A percentile compares a stretch with the other conserved stretches of the same genome.
Evolutionary conservation across 2,329 filamentous ascomycete genomes (phyloP).

Genomic region (Cladosporium velox): DNA sequence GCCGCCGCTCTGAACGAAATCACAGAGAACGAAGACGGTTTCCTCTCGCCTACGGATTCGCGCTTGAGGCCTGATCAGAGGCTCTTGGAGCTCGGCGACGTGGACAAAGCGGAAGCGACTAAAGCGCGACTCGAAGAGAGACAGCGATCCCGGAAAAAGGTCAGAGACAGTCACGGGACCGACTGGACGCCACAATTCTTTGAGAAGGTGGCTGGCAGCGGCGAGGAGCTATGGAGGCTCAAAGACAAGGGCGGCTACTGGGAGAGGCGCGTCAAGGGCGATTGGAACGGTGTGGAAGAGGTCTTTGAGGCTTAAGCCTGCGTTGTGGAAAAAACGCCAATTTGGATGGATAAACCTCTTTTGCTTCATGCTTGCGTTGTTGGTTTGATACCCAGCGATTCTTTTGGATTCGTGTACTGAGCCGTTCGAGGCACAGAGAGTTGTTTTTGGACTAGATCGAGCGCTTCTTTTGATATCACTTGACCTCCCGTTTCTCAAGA

Average conservation of each 20-base stretch:
- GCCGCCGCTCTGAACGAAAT: slow-evolving; percentile 86
- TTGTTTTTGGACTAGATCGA: neutral
- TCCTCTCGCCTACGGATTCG: slow-evolving; percentile 78
- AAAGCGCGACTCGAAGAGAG: slow-evolving; percentile 85
- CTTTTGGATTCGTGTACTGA: neutral
- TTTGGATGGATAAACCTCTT: neutral
- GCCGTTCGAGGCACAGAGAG: neutral
- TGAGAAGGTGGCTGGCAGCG: slow-evolving; percentile 57
- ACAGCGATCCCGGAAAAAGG: slow-evolving; percentile 72
- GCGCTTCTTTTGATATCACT: neutral
- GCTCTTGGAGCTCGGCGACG: slow-evolving; percentile 75
- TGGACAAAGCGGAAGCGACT: slow-evolving; percentile 79
- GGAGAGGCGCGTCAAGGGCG: slow-evolving; percentile 73
- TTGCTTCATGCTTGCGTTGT: slow-evolving; percentile 16
- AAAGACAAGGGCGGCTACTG: slow-evolving; percentile 87
- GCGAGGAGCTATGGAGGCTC: slow-evolving; percentile 59
- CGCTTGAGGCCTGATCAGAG: slow-evolving; percentile 85
- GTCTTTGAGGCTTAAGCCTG: slow-evolving; percentile 50
- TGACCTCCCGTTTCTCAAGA: neutral
- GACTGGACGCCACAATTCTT: slow-evolving; percentile 83
- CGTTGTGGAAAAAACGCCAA: neutral
- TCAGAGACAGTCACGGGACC: slow-evolving; percentile 74
- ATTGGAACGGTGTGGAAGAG: slow-evolving; percentile 62
- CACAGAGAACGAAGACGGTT: slow-evolving; percentile 73
- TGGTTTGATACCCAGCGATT: slow-evolving; percentile 17